Percentiles rank a stretch among this genome's conserved stretches.
phyloP scores from a whole-genome alignment of 202 grass and related monocot genomes.

The Cymbopogon flexuosus region DNA sequence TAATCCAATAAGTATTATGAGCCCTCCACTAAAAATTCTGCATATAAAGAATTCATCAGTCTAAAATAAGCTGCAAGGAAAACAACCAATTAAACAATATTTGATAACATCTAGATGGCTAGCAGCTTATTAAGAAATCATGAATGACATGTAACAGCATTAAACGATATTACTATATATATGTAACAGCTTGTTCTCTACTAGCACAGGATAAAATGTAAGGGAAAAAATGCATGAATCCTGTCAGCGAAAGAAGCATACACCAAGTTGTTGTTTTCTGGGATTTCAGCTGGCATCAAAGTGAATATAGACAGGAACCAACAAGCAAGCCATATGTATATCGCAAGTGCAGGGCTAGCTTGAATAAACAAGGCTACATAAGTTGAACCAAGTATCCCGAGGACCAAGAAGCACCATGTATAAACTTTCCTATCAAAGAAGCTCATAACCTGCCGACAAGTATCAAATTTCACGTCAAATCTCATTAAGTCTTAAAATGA shows the following conservation, averaged over 20 bases:
- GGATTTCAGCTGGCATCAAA: slow-evolving; percentile 97
- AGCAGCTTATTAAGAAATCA: not conserved
- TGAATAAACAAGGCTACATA: slow-evolving; percentile 45
- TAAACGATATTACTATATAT: not conserved
- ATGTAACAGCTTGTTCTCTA: not conserved
- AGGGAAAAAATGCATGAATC: slow-evolving; percentile 18
- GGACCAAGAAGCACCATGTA: slow-evolving; percentile 82
- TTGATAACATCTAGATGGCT: slow-evolving; percentile 16
- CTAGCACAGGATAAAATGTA: slow-evolving; percentile 7
- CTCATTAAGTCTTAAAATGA: not conserved
- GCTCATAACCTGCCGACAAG: slow-evolving; percentile 74
- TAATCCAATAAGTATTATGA: slow-evolving; percentile 68
- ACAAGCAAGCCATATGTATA: slow-evolving; percentile 66
- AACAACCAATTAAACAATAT: slow-evolving; percentile 5
- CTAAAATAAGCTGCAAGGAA: slow-evolving; percentile 27
- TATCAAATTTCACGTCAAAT: slow-evolving; percentile 31
- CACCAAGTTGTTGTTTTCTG: slow-evolving; percentile 94
- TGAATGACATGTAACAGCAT: not conserved
- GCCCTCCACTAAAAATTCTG: slow-evolving; percentile 71
- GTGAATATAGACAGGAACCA: slow-evolving; percentile 93
- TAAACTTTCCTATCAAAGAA: slow-evolving; percentile 89
- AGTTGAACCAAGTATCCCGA: slow-evolving; percentile 56
- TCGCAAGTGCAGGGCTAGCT: slow-evolving; percentile 47
- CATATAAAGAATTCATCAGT: slow-evolving; percentile 42
- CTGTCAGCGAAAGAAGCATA: slow-evolving; percentile 45